Conservation (phyloP, 169 alveolate species). For the Plasmodium reichenowi region DNA sequence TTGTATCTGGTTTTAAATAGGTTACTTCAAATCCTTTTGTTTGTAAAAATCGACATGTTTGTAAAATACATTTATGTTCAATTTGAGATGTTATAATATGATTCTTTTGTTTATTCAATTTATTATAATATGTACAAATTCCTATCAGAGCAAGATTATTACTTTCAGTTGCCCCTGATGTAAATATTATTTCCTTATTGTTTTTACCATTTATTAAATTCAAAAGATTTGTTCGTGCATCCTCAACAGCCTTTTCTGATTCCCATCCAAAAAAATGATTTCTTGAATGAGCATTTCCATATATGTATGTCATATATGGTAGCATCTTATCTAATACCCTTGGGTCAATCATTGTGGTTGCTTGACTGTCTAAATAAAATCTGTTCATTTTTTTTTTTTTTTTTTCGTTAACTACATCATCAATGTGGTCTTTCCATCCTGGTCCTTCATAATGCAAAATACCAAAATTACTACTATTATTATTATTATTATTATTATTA, state of each 20-base stretch:
- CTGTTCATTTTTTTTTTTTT: conserved; percentile 73
- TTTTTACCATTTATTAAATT: conserved; percentile 89
- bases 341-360: conserved; percentile 99
- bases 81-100: conserved; percentile 98
- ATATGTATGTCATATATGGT: conserved; percentile 94
- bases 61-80: conserved; percentile 98
- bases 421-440: background rate
- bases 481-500: background rate
- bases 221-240: conserved; percentile 94
- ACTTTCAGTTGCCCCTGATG: conserved; percentile 99
- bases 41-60: conserved; percentile 92
- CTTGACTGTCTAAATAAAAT: conserved; percentile 95
- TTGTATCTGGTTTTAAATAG: conserved; percentile 93
- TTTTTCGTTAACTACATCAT: conserved; percentile 14
- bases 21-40: conserved; percentile 94
- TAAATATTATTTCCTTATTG: conserved; percentile 95
- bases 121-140: conserved; percentile 84
- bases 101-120: conserved; percentile 87
- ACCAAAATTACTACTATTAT: background rate
- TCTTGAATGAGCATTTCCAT: conserved; percentile 98
- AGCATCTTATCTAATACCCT: conserved; percentile 98
- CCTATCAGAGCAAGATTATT: conserved; percentile 97
- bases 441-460: background rate
- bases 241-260: conserved; percentile 95
- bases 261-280: conserved; percentile 98